These are phyloP conservation scores for Aristolochia californica DNA, from an alignment of 164 flowering plant genomes.

Conservation along the genomic window DNA sequence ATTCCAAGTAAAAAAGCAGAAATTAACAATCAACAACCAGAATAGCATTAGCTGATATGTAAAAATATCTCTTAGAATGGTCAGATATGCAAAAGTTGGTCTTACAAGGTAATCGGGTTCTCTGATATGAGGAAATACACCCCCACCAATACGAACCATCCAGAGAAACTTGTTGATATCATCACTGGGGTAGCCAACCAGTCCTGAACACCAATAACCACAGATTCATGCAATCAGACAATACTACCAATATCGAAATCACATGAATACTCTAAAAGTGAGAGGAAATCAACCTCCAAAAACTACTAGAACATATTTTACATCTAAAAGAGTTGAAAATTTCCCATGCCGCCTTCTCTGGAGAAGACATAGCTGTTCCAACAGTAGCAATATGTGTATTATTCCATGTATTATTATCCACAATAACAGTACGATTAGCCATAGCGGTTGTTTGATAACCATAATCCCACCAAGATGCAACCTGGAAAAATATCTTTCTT, in stretches of 20 bases:
- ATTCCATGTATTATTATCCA: conserved; percentile 99
- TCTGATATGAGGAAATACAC: conserved; percentile 96
- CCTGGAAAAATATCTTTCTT: conserved; percentile 34
- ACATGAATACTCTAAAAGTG: background rate
- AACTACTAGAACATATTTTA: conserved; percentile 98
- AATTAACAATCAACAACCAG: too few relatives aligned
- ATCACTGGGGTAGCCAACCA: conserved; percentile 98
- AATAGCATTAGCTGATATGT: too few relatives aligned
- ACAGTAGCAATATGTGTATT: conserved; percentile 99
- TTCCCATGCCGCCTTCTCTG: conserved; percentile 99
- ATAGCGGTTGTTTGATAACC: conserved; percentile 99
- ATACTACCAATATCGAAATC: background rate
- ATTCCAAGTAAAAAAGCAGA: too few relatives aligned
- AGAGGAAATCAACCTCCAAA: conserved; percentile 71
- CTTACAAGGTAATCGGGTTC: conserved; percentile 97
- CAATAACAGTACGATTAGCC: conserved; percentile 98
- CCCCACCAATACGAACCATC: conserved; percentile 99
- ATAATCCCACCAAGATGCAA: conserved; percentile 99
- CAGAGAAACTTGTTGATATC: conserved; percentile 96
- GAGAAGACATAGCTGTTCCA: conserved; percentile 99
- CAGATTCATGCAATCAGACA: background rate
- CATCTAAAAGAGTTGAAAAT: conserved; percentile 93
- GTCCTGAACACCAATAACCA: conserved; percentile 39
- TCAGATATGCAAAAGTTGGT: background rate
- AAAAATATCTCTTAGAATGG: background rate